Percentiles rank a stretch among this genome's conserved stretches.
phyloP scores from a whole-genome alignment of 305 asterid species.

The Fraxinus xanthoxyloides region DNA sequence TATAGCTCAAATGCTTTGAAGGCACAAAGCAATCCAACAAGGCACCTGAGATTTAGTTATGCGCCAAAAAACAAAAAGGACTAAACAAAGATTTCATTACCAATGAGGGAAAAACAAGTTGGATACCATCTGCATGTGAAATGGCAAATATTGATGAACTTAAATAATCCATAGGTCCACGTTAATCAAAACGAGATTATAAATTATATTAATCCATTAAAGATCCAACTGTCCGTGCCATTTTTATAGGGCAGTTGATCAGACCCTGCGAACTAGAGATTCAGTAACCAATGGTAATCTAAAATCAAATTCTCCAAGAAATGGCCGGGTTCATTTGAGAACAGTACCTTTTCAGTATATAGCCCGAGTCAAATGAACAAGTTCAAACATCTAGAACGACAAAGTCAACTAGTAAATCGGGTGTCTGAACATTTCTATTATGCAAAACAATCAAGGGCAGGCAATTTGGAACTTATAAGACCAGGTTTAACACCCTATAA shows the following conservation, averaged over 20 bases:
- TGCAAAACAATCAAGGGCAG: not conserved
- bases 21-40: not conserved
- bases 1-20: not conserved
- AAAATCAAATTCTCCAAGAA: not conserved
- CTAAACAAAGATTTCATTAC: not conserved
- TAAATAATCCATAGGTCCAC: not conserved
- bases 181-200: not conserved
- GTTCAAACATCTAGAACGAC: not conserved
- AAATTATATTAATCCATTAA: not conserved
- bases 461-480: not conserved
- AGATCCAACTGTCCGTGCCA: not conserved
- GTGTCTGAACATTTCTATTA: not conserved
- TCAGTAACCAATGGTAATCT: not conserved
- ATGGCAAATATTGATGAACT: not conserved
- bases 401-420: not conserved
- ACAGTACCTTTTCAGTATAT: not conserved
- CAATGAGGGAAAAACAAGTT: not conserved
- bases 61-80: not conserved
- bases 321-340: not conserved
- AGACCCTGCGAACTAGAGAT: not conserved
- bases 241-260: not conserved
- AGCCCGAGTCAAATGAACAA: not conserved
- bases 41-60: not conserved
- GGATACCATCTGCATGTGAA: not conserved
- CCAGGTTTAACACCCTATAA: not conserved